Conservation (phyloP, 1,139 yeast genomes). For the Meyerozyma smithsonii region DNA sequence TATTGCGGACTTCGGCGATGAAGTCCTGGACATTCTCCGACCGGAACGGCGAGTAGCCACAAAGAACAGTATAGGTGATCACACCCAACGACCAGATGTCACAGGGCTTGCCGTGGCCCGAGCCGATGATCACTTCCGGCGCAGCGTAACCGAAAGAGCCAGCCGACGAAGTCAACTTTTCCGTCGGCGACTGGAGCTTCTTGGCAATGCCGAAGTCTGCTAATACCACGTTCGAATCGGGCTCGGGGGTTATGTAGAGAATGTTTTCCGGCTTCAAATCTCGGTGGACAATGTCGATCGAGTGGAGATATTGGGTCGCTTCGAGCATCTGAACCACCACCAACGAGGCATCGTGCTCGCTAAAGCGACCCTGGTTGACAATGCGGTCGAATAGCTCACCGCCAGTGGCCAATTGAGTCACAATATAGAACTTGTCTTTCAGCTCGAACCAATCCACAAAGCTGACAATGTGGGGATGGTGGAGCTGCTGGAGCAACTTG, state of each 20-base stretch:
- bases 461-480: slow-evolving; percentile 79
- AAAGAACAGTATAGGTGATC: slow-evolving; percentile 80
- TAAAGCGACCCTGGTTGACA: slow-evolving; percentile 67
- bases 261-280: slow-evolving; percentile 90
- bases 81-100: slow-evolving; percentile 94
- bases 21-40: slow-evolving; percentile 82
- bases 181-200: slow-evolving; percentile 52
- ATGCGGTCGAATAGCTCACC: slow-evolving; percentile 90
- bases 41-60: slow-evolving; percentile 91
- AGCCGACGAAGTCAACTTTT: slow-evolving; percentile 70
- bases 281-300: slow-evolving; percentile 75
- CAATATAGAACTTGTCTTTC: slow-evolving; percentile 69
- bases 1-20: slow-evolving; percentile 64
- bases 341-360: slow-evolving; percentile 77
- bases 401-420: slow-evolving; percentile 80
- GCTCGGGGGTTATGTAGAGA: slow-evolving; percentile 50
- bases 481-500: slow-evolving; percentile 54
- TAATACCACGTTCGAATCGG: slow-evolving; percentile 65
- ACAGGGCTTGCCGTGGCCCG: slow-evolving; percentile 88
- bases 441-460: slow-evolving; percentile 89
- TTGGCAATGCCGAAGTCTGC: slow-evolving; percentile 95
- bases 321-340: slow-evolving; percentile 66
- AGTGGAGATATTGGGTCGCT: slow-evolving; percentile 73
- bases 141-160: slow-evolving; percentile 95
- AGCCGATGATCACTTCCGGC: slow-evolving; percentile 75